Evolutionary conservation across 805 yeast genomes (phyloP), one percentile per base, ranked within the genome.

Genomic region (Wickerhamomyces subpelliculosus): DNA sequence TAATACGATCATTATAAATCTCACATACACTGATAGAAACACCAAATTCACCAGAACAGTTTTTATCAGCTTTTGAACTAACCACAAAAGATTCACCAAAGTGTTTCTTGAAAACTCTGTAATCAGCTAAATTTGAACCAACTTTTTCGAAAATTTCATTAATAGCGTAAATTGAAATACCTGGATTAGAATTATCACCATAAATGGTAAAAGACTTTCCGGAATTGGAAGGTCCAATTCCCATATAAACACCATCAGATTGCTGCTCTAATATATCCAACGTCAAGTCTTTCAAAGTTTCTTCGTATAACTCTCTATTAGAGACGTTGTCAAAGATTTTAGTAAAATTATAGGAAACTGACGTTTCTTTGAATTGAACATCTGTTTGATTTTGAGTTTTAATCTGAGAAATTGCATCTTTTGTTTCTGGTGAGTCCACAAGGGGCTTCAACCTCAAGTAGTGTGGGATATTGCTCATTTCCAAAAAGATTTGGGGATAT

Each of bases 171-270:
- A 51, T 63, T 37, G 59, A 52, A 32, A 68, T 45, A 4, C 73
- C 73, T 8, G 70, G 67, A 24, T 57, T 54, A 3, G 53, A 41
- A 8, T 39, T 52, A 40, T 56, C 54, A 21, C 70, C 65, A 41
- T 65, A 60, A 4, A 67, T 43, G 1, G 71, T 55, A 40, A 54
- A 58, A 10, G 64, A 57, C 43, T 74, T 74, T 2, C 80, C 80
- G 6, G 74, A 64, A 26, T 71, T 72, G 1, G 78, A 68, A 25
- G 80, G 73, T 1, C 80, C 80, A 46, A 75, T 47, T 0, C 76
- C 63, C 45, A 74, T 68, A 23, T 72, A 46, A 8, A 68, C 54
- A 17, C 68, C 61, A 45, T 73, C 78, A n/a, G n/a, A n/a, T 16
- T 58, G 55, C 8, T 60, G 62, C 3, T 45, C 46, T 4, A 61